These are phyloP conservation scores for Diplodia corticola DNA, from an alignment of 2,329 filamentous ascomycete genomes.

Conservation along the genomic window DNA sequence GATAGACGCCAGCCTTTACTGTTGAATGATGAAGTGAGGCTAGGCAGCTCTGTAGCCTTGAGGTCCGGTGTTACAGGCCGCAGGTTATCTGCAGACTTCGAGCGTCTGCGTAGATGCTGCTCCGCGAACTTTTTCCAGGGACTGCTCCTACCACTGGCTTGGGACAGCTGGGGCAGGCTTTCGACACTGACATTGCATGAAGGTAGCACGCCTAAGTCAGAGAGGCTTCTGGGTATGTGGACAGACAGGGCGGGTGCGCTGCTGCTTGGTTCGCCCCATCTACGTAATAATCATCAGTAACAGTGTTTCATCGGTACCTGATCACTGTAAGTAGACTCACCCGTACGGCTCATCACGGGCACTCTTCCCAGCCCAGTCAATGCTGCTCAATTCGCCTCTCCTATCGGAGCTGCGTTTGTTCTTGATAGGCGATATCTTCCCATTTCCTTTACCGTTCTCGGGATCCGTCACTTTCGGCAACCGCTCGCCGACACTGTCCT, in stretches of 20 bases:
- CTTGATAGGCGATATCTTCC: background rate
- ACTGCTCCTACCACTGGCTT: background rate
- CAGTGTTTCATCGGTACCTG: background rate
- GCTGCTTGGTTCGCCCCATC: slow-evolving; percentile 5
- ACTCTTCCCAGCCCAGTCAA: background rate
- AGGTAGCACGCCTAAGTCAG: background rate
- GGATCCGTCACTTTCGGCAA: background rate
- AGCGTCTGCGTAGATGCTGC: slow-evolving; percentile 3
- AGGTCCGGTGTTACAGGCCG: background rate
- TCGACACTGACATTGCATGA: slow-evolving; percentile 2
- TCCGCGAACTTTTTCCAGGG: slow-evolving; percentile 10
- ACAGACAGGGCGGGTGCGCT: slow-evolving; percentile 1
- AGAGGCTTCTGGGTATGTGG: background rate
- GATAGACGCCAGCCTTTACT: background rate
- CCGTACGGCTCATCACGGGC: background rate
- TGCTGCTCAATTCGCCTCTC: slow-evolving; percentile 4
- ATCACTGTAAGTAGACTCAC: background rate
- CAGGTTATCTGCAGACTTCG: background rate
- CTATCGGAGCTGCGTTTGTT: background rate
- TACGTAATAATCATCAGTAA: background rate
- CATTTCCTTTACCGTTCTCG: background rate
- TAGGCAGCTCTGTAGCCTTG: background rate
- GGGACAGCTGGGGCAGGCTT: background rate
- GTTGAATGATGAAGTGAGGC: background rate
- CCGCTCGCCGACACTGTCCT: slow-evolving; percentile 14